These are phyloP conservation scores for Epichloe gansuensis DNA, from an alignment of 2,329 filamentous ascomycete genomes.

Conservation along the genomic window DNA sequence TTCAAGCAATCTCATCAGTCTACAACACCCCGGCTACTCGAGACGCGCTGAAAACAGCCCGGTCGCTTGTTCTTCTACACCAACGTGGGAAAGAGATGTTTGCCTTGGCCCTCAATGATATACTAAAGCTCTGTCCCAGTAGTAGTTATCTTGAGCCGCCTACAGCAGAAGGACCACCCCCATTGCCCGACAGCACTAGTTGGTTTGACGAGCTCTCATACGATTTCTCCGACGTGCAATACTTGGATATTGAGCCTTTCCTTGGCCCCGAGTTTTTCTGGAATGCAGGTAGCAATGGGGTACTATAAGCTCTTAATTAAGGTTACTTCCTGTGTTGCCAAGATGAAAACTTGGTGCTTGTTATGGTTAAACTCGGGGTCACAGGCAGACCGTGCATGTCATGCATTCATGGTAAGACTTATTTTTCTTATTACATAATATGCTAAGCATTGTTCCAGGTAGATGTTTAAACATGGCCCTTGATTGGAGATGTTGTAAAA, in stretches of 20 bases:
- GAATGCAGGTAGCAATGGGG: not conserved
- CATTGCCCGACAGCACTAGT: constrained; percentile 6
- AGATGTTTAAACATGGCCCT: not conserved
- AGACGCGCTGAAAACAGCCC: constrained; percentile 42
- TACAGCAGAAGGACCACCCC: not conserved
- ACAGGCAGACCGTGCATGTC: not conserved
- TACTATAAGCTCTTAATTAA: not conserved
- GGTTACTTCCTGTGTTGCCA: not conserved
- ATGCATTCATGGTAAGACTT: not conserved
- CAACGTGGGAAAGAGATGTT: constrained; percentile 37
- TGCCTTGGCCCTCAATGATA: constrained; percentile 23
- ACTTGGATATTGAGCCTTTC: constrained; percentile 31
- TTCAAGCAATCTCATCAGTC: constrained; percentile 27
- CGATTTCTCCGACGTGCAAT: constrained; percentile 30
- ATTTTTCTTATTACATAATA: not conserved
- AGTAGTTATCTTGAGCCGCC: constrained; percentile 9
- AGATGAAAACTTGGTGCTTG: not conserved
- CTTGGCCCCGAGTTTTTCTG: constrained; percentile 10
- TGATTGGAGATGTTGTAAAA: not conserved
- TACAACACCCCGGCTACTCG: constrained; percentile 36
- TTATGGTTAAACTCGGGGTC: not conserved
- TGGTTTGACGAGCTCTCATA: constrained; percentile 30
- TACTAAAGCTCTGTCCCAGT: constrained; percentile 23
- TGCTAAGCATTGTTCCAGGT: not conserved
- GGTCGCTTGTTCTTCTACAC: constrained; percentile 39